Conservation (phyloP, 176 grass and related monocot genomes). For the Melocanna baccifera region DNA sequence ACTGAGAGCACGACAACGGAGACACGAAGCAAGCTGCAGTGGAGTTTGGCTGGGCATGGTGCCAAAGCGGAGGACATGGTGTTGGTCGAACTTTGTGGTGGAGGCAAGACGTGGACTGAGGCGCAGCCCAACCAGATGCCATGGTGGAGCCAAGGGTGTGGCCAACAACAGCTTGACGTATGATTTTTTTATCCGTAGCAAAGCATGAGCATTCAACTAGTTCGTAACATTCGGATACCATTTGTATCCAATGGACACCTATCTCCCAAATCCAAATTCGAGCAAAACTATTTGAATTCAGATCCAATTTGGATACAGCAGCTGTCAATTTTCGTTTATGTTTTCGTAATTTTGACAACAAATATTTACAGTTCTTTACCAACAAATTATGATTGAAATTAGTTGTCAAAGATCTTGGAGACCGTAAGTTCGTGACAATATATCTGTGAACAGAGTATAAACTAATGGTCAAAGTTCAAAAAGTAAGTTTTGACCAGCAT, state of each 20-base stretch:
- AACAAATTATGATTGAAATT: background rate
- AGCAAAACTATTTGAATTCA: background rate
- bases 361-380: background rate
- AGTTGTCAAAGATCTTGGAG: background rate
- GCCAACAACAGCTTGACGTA: background rate
- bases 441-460: background rate
- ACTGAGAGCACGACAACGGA: background rate
- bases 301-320: background rate
- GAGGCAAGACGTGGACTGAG: no score
- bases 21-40: background rate
- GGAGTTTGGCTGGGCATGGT: background rate
- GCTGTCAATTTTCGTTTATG: background rate
- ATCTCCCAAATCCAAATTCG: background rate
- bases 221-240: background rate
- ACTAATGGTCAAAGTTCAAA: background rate
- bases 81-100: no score
- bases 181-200: background rate
- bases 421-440: background rate
- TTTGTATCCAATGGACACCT: background rate
- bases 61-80: background rate
- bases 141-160: background rate
- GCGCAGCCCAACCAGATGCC: fast-evolving
- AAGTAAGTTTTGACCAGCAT: background rate
- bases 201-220: background rate
- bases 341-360: background rate